Evolutionary conservation across 192 early-diverging fungal genomes (phyloP).

Genomic region (Tieghemiomyces parasiticus): DNA sequence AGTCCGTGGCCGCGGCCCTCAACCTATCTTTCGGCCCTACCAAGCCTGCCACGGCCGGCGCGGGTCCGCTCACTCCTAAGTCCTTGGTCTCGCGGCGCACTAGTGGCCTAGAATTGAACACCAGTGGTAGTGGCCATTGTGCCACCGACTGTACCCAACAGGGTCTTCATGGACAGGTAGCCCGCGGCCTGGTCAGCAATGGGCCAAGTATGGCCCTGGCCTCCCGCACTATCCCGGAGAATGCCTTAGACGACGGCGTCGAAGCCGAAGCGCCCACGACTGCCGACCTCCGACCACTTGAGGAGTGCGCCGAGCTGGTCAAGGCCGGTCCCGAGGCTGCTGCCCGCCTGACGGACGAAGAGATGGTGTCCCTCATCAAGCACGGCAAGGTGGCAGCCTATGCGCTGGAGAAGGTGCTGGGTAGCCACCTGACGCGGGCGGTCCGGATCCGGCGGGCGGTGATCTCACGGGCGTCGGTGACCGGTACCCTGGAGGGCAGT

Average conservation of each 20-base stretch:
- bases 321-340: slow-evolving; percentile 12
- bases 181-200: not conserved
- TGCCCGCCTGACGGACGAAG: slow-evolving; percentile 46
- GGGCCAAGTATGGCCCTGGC: not conserved
- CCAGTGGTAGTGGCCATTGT: not conserved
- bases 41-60: not conserved
- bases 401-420: slow-evolving; percentile 75
- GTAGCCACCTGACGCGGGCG: slow-evolving; percentile 65
- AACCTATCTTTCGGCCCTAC: too few species aligned
- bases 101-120: not conserved
- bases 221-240: not conserved
- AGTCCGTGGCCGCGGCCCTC: too few species aligned
- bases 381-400: slow-evolving; percentile 62
- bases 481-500: slow-evolving; percentile 47
- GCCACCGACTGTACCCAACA: not conserved
- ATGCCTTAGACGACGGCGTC: too few species aligned
- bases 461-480: slow-evolving; percentile 47
- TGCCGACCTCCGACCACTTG: slow-evolving; percentile 18
- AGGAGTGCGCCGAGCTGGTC: slow-evolving; percentile 17
- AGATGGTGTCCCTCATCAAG: slow-evolving; percentile 54
- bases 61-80: not conserved
- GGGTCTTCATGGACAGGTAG: too few species aligned
- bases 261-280: too few species aligned
- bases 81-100: not conserved
- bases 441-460: slow-evolving; percentile 67